A percentile compares a stretch with the other conserved stretches of the same genome.
These are phyloP conservation scores for Cercis canadensis DNA, from an alignment of 306 rosid species.

Conservation along the genomic window DNA sequence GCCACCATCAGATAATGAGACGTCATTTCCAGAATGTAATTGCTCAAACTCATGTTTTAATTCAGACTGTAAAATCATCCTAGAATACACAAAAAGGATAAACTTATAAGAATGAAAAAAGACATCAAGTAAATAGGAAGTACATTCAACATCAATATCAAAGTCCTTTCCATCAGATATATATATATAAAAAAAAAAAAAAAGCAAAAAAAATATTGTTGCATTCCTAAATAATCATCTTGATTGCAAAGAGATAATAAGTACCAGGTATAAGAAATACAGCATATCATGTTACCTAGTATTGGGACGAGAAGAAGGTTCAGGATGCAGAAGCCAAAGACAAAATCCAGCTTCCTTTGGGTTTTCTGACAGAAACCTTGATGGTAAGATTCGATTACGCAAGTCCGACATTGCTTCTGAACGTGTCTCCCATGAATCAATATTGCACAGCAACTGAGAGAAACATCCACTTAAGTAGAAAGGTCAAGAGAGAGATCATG, in stretches of 20 bases:
- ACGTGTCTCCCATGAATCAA: slow-evolving; percentile 57
- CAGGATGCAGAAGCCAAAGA: slow-evolving; percentile 97
- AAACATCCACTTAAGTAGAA: slow-evolving; percentile 43
- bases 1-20: slow-evolving; percentile 58
- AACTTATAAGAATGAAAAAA: background rate
- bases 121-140: slow-evolving; percentile 14
- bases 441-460: slow-evolving; percentile 62
- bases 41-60: slow-evolving; percentile 53
- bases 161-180: slow-evolving; percentile 10
- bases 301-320: slow-evolving; percentile 81
- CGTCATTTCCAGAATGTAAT: slow-evolving; percentile 52
- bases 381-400: slow-evolving; percentile 78
- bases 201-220: background rate
- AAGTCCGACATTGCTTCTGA: slow-evolving; percentile 66
- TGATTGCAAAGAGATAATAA: background rate
- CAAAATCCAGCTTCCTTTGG: slow-evolving; percentile 89
- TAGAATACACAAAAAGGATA: slow-evolving; percentile 47
- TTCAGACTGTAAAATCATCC: slow-evolving; percentile 82
- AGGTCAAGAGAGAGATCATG: slow-evolving; percentile 30
- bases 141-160: slow-evolving; percentile 21
- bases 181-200: background rate
- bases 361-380: slow-evolving; percentile 79
- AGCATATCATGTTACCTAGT: slow-evolving; percentile 56
- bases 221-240: background rate
- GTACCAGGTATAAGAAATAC: background rate